Conservation (phyloP, 1,284 basidiomycete species). For the Cystobasidium pallidum region DNA sequence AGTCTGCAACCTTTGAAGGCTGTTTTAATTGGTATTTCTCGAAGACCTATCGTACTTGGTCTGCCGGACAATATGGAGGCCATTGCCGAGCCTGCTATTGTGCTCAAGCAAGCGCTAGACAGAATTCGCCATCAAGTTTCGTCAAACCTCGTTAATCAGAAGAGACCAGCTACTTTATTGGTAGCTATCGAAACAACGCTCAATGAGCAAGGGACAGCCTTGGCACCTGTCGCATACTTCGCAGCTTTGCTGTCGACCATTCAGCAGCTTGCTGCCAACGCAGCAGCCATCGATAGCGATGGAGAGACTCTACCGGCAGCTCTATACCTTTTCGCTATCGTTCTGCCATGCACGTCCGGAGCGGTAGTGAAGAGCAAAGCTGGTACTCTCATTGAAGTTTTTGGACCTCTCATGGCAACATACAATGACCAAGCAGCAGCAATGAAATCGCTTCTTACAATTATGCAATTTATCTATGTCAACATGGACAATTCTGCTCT, state of each 20-base stretch:
- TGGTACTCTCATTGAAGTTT: constrained; percentile 56
- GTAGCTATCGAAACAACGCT: constrained; percentile 87
- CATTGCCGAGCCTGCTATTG: constrained; percentile 18
- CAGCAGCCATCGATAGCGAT: constrained; percentile 63
- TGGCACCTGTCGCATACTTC: constrained; percentile 82
- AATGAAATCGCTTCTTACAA: constrained; percentile 70
- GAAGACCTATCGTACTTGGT: too few relatives aligned
- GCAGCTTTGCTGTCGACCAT: constrained; percentile 77
- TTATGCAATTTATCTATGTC: constrained; percentile 70
- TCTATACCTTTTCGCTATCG: constrained; percentile 82
- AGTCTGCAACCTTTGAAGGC: too few relatives aligned
- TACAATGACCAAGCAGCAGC: constrained; percentile 58
- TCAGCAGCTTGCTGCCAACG: constrained; percentile 60
- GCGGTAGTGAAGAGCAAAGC: constrained; percentile 57
- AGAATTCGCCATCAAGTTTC: constrained; percentile 88
- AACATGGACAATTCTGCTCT: constrained; percentile 72
- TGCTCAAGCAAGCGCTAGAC: constrained; percentile 61
- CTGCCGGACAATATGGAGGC: constrained; percentile 12
- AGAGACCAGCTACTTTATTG: constrained; percentile 85
- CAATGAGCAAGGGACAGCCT: constrained; percentile 71
- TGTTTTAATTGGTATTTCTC: too few relatives aligned
- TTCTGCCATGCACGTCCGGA: constrained; percentile 69
- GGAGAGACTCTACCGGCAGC: constrained; percentile 80
- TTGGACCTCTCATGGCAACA: constrained; percentile 55
- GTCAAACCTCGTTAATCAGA: constrained; percentile 82